Conservation (phyloP, 2,329 filamentous ascomycete genomes). For the Colletotrichum orbiculare region DNA sequence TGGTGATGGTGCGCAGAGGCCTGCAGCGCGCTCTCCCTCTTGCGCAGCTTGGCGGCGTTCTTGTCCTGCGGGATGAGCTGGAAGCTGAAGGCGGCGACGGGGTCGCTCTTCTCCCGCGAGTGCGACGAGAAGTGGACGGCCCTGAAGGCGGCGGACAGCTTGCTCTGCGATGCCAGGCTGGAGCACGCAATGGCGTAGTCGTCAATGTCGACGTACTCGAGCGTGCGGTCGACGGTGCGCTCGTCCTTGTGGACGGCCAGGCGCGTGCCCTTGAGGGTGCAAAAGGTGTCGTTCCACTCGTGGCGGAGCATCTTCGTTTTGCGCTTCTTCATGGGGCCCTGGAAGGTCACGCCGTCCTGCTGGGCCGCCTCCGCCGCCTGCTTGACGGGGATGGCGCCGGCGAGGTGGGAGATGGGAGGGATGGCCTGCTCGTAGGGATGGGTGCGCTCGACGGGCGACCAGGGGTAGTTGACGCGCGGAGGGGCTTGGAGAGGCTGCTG, state of each 20-base stretch:
- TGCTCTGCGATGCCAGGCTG: constrained; percentile 77
- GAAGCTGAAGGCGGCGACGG: constrained; percentile 80
- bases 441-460: constrained; percentile 61
- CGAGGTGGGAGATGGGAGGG: constrained; percentile 44
- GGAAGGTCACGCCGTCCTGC: constrained; percentile 71
- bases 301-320: constrained; percentile 89
- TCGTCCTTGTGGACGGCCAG: constrained; percentile 80
- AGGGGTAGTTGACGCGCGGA: constrained; percentile 66
- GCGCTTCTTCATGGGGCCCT: constrained; percentile 94
- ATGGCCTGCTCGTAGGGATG: constrained; percentile 58
- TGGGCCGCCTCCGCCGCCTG: constrained; percentile 44
- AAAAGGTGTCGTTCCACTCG: constrained; percentile 94
- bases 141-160: constrained; percentile 89
- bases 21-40: constrained; percentile 61
- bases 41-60: constrained; percentile 61
- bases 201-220: constrained; percentile 87
- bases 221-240: constrained; percentile 63
- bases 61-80: constrained; percentile 81
- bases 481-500: constrained; percentile 61
- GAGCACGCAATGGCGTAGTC: constrained; percentile 91
- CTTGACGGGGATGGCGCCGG: constrained; percentile 38
- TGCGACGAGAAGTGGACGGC: constrained; percentile 73
- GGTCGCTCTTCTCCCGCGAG: constrained; percentile 63
- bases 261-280: constrained; percentile 81
- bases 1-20: constrained; percentile 24